Conservation (phyloP, 306 rosid genomes). For the Nissolia schottii region DNA sequence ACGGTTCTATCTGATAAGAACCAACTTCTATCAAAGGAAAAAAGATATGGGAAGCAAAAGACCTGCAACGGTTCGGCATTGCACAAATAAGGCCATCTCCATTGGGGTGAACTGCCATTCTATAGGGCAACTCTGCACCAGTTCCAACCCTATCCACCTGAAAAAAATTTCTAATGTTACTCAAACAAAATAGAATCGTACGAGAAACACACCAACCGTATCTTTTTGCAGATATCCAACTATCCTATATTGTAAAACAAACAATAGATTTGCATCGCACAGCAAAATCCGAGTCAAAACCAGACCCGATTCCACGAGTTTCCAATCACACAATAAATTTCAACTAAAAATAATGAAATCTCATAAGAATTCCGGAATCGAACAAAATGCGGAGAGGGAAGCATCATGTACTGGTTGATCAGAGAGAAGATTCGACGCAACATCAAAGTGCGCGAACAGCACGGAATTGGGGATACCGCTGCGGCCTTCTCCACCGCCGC, state of each 20-base stretch:
- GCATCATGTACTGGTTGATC: constrained; percentile 57
- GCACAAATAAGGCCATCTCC: constrained; percentile 83
- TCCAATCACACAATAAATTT: not conserved
- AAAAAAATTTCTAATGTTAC: constrained; percentile 19
- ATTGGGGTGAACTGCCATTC: constrained; percentile 74
- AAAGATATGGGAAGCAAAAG: constrained; percentile 20
- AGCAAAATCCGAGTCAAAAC: not conserved
- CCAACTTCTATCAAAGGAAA: not conserved
- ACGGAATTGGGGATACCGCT: constrained; percentile 84
- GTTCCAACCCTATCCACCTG: constrained; percentile 66
- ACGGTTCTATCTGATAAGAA: not conserved
- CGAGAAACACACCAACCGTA: not conserved
- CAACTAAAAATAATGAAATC: constrained; percentile 1
- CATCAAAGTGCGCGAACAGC: constrained; percentile 52
- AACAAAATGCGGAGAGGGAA: not conserved
- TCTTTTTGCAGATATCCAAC: not conserved
- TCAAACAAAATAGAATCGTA: constrained; percentile 8
- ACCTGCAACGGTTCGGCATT: constrained; percentile 75
- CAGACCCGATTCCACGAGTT: constrained; percentile 17
- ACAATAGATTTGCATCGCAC: not conserved
- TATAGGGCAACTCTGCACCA: constrained; percentile 72
- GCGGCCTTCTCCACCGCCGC: constrained; percentile 89
- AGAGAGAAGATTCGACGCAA: constrained; percentile 50
- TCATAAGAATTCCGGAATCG: not conserved
- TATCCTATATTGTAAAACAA: not conserved